Evolutionary conservation across 1,139 yeast genomes (phyloP).

Genomic region (Scheffersomyces segobiensis): DNA sequence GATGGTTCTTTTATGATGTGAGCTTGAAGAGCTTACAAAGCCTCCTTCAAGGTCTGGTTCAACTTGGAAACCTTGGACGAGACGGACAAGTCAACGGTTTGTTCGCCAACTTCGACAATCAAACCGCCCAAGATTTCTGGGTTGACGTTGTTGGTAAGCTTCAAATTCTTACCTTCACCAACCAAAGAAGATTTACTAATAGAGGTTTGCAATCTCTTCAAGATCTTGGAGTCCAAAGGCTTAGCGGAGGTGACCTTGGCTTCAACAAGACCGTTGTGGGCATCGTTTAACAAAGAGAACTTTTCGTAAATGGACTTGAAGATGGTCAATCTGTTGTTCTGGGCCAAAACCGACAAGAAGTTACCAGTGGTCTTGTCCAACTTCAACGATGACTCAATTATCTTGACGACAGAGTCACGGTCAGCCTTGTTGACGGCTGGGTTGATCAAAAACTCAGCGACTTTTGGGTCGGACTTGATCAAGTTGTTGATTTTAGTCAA

Average conservation of each 20-base stretch:
- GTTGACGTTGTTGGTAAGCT: slow-evolving; percentile 78
- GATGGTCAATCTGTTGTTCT: slow-evolving; percentile 87
- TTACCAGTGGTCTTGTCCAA: slow-evolving; percentile 78
- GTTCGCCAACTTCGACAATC: slow-evolving; percentile 94
- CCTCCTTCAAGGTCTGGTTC: slow-evolving; percentile 84
- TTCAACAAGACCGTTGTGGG: slow-evolving; percentile 88
- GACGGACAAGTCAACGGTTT: slow-evolving; percentile 91
- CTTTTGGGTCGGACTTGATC: slow-evolving; percentile 63
- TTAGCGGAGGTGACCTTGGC: slow-evolving; percentile 90
- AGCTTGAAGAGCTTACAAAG: slow-evolving; percentile 49
- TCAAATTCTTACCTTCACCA: slow-evolving; percentile 83
- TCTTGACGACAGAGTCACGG: slow-evolving; percentile 68
- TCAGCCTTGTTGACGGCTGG: slow-evolving; percentile 82
- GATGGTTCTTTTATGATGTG: background rate
- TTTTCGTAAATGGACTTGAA: slow-evolving; percentile 67
- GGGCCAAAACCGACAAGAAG: slow-evolving; percentile 83
- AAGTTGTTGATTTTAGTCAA: slow-evolving; percentile 59
- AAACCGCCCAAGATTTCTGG: slow-evolving; percentile 96
- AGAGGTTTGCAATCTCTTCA: slow-evolving; percentile 78
- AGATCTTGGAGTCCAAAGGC: slow-evolving; percentile 79
- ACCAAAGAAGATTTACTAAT: slow-evolving; percentile 78
- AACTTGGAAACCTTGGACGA: slow-evolving; percentile 82
- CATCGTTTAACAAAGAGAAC: slow-evolving; percentile 79
- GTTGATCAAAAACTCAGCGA: slow-evolving; percentile 64
- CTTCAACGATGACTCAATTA: slow-evolving; percentile 55